Evolutionary conservation across 2,329 filamentous ascomycete species (phyloP).

Genomic region (Diaporthe sp.): DNA sequence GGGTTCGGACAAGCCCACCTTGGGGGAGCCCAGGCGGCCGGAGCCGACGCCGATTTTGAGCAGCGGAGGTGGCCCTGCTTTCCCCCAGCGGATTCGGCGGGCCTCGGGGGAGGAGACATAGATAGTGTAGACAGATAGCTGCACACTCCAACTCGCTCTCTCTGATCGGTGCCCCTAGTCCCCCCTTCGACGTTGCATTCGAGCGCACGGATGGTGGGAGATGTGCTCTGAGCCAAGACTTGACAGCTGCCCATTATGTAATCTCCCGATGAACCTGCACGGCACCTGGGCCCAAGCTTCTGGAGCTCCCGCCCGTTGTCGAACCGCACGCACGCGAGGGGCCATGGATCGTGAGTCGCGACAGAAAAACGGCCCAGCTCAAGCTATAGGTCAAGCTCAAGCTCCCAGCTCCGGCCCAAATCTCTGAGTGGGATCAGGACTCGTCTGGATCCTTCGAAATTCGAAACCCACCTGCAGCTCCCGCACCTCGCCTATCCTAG

Average conservation of each 20-base stretch:
- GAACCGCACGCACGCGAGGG: slow-evolving; percentile 13
- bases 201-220: slow-evolving; percentile 7
- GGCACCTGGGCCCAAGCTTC: slow-evolving; percentile 20
- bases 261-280: slow-evolving; percentile 5
- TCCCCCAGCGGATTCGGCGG: slow-evolving; percentile 9
- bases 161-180: not conserved
- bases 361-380: not conserved
- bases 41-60: slow-evolving; percentile 22
- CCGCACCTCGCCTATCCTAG: slow-evolving; percentile 31
- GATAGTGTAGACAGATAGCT: not conserved
- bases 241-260: slow-evolving; percentile 25
- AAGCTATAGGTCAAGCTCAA: not conserved
- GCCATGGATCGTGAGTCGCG: slow-evolving; percentile 25
- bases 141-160: not conserved
- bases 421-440: slow-evolving; percentile 15
- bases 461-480: slow-evolving; percentile 32
- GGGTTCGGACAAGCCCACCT: slow-evolving; percentile 17
- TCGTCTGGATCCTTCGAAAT: slow-evolving; percentile 26
- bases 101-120: not conserved
- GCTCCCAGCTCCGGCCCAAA: not conserved
- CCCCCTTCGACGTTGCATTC: slow-evolving; percentile 14
- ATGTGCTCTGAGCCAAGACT: not conserved
- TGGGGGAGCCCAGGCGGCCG: slow-evolving; percentile 25
- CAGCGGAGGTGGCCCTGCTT: slow-evolving; percentile 22
- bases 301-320: slow-evolving; percentile 2